Evolutionary conservation across 257 asterid genomes (phyloP), one percentile per base, ranked within the genome.

Genomic region (Lycium barbarum): DNA sequence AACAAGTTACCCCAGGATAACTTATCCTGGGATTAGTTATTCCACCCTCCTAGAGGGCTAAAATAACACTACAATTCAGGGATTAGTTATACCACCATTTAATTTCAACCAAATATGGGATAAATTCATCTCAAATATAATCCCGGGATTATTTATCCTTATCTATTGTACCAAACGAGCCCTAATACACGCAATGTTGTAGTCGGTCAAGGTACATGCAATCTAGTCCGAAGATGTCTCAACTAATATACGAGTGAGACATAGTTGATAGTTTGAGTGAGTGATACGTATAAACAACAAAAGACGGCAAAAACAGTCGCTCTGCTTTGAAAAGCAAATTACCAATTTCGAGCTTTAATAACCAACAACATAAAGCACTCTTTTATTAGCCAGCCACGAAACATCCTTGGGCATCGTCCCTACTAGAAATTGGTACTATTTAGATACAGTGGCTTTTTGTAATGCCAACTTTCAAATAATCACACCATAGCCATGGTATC

Each of bases 331-430:
- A n/a, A 72, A 72, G 80, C 1, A 72, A 72, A 43, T n/a, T 7
- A 71, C 2, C 55, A 2, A 70, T 70, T 43, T 8, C 36, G 6
- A 12, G 9, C 15, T 2, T 35, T 4, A 58, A 58, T 58, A 65
- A 65, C 17, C 71, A 65, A 26, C 43, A 4, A 13, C 18, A 26
- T 65, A 65, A 14, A 67, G n/a, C 12, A 35, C 18, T 36, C 9
- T 66, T 66, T 66, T 33, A 66, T 66, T 66, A 66, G 73, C 49
- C 80, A 73, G 57, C 57, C n/a, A 43, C n/a, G 45, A 45, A n/a
- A 73, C 58, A 73, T 20, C 20, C 20, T 12, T 66, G 2, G 47
- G 74, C 73, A 4, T 13, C n/a, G n/a, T 66, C 47, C 73, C 73
- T 35, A 35, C 47, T 66, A 66, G 71, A 63, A 66, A 63, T 20